A percentile compares a stretch with the other conserved stretches of the same genome.
Evolutionary conservation across 805 yeast species (phyloP).

Genomic region (Kodamaea hsintzibuensis): DNA sequence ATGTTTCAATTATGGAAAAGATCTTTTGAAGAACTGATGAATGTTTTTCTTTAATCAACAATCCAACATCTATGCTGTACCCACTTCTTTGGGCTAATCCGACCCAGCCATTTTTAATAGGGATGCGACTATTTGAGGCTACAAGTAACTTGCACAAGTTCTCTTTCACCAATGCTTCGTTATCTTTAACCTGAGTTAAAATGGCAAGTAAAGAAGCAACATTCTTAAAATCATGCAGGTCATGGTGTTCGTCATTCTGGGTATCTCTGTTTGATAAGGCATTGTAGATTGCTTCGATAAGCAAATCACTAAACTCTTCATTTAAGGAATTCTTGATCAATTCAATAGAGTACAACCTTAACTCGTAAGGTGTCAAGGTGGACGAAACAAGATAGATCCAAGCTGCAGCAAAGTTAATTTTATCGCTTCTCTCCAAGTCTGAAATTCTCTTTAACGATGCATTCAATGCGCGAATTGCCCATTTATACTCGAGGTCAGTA

Average conservation of each 20-base stretch:
- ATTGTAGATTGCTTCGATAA: conserved; percentile 45
- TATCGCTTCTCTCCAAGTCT: conserved; percentile 15
- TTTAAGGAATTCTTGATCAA: conserved; percentile 32
- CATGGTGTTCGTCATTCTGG: conserved; percentile 15
- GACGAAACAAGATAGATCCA: conserved; percentile 53
- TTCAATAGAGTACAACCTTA: conserved; percentile 35
- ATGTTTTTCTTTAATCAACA: conserved; percentile 39
- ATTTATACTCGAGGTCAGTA: conserved; percentile 45
- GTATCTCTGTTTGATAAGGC: conserved; percentile 2
- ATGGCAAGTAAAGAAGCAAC: conserved; percentile 26
- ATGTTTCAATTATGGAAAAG: conserved; percentile 18
- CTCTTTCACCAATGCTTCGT: conserved; percentile 14
- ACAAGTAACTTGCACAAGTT: conserved; percentile 27
- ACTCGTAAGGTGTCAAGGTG: conserved; percentile 29
- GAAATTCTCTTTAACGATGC: conserved; percentile 25
- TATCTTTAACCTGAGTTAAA: conserved; percentile 22
- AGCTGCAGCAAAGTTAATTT: conserved; percentile 42
- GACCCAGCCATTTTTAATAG: conserved; percentile 68
- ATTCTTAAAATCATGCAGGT: conserved; percentile 14
- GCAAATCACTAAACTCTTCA: conserved; percentile 38
- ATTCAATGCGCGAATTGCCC: conserved; percentile 53
- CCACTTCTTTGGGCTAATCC: conserved; percentile 61
- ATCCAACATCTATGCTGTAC: conserved; percentile 59
- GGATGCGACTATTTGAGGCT: conserved; percentile 29
- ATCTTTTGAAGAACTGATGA: conserved; percentile 22